Evolutionary conservation across 768 basidiomycete species (phyloP).

Genomic region (Podaxis sp.): DNA sequence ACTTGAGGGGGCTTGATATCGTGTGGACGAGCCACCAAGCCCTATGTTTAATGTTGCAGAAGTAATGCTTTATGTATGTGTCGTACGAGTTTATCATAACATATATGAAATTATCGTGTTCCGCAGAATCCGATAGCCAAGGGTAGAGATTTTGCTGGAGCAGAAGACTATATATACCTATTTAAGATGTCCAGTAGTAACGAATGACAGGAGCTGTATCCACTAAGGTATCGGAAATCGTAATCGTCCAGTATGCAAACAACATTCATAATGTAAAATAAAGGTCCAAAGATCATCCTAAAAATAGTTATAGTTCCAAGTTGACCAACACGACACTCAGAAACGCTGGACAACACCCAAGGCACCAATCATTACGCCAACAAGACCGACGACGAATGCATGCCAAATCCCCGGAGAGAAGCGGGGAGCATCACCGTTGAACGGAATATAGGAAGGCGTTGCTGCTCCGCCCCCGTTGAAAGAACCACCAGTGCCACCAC

Average conservation of each 20-base stretch:
- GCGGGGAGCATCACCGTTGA: slow-evolving; percentile 34
- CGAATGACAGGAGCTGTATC: slow-evolving; percentile 5
- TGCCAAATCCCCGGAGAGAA: slow-evolving; percentile 29
- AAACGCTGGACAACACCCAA: slow-evolving; percentile 19
- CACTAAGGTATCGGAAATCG: background rate
- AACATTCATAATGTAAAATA: background rate
- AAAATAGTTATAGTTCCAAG: background rate
- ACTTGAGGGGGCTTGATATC: slow-evolving; percentile 38
- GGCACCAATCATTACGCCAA: slow-evolving; percentile 33
- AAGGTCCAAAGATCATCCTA: background rate
- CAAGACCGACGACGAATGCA: slow-evolving; percentile 29
- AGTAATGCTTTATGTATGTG: background rate
- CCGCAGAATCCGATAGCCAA: background rate
- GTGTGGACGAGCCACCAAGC: background rate
- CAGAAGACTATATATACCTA: background rate
- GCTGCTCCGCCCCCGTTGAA: slow-evolving; percentile 2
- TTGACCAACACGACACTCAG: slow-evolving; percentile 7
- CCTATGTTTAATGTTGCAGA: background rate
- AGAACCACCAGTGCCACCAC: slow-evolving; percentile 14
- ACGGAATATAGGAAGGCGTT: slow-evolving; percentile 39
- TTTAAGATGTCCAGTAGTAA: slow-evolving; percentile 6
- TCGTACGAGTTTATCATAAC: background rate
- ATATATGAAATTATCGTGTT: background rate
- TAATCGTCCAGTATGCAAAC: background rate
- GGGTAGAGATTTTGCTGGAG: background rate